Evolutionary conservation across 2,329 filamentous ascomycete species (phyloP).

Genomic region (Colletotrichum sp.): DNA sequence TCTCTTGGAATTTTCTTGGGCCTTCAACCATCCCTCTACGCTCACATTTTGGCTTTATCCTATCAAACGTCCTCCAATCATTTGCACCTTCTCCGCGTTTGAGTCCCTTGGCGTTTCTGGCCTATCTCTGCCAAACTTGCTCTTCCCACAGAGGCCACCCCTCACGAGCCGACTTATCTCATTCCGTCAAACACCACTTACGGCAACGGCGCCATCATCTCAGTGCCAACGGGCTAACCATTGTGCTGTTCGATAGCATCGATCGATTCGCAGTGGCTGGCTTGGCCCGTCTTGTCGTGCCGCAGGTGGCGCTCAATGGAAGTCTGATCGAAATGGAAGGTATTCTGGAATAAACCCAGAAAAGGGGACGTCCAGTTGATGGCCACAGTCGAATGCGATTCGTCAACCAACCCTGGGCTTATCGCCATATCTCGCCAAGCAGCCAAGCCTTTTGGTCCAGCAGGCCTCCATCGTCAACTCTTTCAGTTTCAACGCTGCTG

Average conservation of each 20-base stretch:
- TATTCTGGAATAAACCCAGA: neutral
- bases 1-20: slow-evolving; percentile 16
- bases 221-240: neutral
- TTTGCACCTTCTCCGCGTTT: neutral
- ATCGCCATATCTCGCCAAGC: slow-evolving; percentile 13
- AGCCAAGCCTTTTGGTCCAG: neutral
- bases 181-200: neutral
- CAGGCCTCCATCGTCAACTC: neutral
- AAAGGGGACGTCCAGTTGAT: neutral
- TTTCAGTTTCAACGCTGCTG: neutral
- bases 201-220: neutral
- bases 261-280: neutral
- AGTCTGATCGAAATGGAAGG: neutral
- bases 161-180: neutral
- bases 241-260: neutral
- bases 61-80: neutral
- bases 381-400: neutral
- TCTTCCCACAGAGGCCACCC: neutral
- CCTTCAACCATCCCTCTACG: neutral
- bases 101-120: neutral
- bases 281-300: neutral
- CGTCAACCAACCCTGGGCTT: slow-evolving; percentile 6
- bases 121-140: slow-evolving; percentile 2
- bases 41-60: neutral
- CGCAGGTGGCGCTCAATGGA: neutral